Evolutionary conservation across 202 grass and related monocot genomes (phyloP).

Genomic region (Alloteropsis angusta): DNA sequence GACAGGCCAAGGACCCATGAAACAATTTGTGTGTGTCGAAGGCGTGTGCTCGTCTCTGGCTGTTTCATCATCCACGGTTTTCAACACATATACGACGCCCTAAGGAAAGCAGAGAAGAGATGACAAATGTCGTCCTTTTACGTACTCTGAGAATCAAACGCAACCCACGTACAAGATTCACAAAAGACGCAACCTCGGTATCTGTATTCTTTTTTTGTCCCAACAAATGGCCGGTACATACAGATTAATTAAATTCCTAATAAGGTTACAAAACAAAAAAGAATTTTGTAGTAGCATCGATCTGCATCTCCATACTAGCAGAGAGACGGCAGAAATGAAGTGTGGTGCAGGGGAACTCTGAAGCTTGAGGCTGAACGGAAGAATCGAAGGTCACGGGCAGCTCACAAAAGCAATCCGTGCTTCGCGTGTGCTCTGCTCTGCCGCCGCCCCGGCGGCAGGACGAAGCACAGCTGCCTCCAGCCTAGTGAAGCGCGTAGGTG

Average conservation of each 20-base stretch:
- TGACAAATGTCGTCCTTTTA: no score
- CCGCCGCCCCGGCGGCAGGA: background rate
- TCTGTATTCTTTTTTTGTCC: no score
- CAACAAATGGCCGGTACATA: background rate
- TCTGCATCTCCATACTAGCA: background rate
- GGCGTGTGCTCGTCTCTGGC: no score
- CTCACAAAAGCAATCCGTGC: no score
- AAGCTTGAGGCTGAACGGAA: background rate
- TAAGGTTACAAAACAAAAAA: background rate
- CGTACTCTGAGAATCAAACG: no score
- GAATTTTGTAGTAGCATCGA: background rate
- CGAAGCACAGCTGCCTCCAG: background rate
- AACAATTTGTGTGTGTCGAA: no score
- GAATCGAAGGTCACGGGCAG: background rate
- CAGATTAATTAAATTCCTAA: background rate
- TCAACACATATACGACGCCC: no score
- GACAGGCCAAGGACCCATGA: no score
- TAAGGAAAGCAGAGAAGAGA: no score
- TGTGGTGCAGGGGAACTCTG: background rate
- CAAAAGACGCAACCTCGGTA: no score
- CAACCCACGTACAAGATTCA: no score
- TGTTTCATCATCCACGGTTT: no score
- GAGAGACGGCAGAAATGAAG: background rate
- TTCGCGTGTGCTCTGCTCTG: background rate
- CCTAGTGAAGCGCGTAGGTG: conserved; percentile 62